phyloP scores from a whole-genome alignment of 768 basidiomycete species.

The Auricularia cornea region DNA sequence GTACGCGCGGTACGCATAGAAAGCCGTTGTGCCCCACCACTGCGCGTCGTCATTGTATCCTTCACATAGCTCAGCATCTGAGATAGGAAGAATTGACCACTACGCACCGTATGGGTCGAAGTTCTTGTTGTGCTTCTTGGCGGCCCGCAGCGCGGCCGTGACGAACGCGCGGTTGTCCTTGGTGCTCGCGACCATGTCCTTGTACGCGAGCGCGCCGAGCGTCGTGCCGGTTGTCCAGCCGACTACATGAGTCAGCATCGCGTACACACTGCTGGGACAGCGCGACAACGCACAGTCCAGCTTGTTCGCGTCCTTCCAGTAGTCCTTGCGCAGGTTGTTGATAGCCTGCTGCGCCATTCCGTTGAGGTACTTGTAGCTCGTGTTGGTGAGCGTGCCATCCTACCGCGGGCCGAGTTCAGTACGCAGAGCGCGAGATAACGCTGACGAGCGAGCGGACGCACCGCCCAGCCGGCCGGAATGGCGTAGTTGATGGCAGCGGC shows the following conservation, averaged over 20 bases:
- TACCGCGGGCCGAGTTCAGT: not conserved
- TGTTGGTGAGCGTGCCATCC: not conserved
- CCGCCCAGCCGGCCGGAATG: not conserved
- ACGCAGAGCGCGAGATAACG: not conserved
- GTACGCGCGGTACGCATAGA: constrained; percentile 43
- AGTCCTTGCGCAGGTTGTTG: not conserved
- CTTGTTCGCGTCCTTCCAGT: not conserved
- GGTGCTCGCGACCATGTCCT: not conserved
- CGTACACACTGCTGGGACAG: no score
- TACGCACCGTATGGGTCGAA: not conserved
- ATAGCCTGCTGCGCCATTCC: not conserved
- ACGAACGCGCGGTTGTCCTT: not conserved
- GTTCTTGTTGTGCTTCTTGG: not conserved
- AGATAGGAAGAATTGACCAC: not conserved
- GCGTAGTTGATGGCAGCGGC: not conserved
- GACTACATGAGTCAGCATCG: not conserved
- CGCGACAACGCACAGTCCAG: no score
- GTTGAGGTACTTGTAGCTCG: not conserved
- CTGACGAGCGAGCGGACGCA: not conserved
- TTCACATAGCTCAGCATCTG: not conserved
- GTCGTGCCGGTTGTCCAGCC: not conserved
- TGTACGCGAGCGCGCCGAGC: not conserved
- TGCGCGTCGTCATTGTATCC: not conserved
- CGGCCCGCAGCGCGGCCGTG: not conserved
- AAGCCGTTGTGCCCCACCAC: constrained; percentile 48